phyloP scores from a whole-genome alignment of 768 basidiomycete species.

The Suillus americanus region DNA sequence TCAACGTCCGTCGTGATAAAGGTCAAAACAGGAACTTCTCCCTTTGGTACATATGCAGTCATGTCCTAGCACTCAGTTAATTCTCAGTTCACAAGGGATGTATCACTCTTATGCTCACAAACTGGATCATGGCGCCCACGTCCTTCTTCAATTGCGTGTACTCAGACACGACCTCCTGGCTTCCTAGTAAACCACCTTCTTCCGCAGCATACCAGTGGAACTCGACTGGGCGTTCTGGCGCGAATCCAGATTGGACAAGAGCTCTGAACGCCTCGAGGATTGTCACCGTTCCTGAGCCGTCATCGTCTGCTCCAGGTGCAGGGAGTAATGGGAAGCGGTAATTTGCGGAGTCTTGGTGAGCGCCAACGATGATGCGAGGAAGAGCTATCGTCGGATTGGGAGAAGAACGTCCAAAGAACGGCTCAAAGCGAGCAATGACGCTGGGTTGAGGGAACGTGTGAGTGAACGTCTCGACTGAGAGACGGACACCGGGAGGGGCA shows the following conservation, averaged over 20 bases:
- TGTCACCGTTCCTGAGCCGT: slow-evolving; percentile 69
- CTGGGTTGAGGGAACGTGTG: slow-evolving; percentile 20
- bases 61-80: slow-evolving; percentile 36
- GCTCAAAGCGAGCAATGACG: slow-evolving; percentile 28
- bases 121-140: slow-evolving; percentile 51
- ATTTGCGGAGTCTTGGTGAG: slow-evolving; percentile 46
- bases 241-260: slow-evolving; percentile 67
- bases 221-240: slow-evolving; percentile 63
- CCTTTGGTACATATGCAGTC: slow-evolving; percentile 34
- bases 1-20: slow-evolving; percentile 40
- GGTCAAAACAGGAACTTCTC: slow-evolving; percentile 13
- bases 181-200: slow-evolving; percentile 32
- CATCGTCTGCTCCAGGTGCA: slow-evolving; percentile 52
- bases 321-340: slow-evolving; percentile 38
- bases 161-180: slow-evolving; percentile 50
- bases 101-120: slow-evolving; percentile 35
- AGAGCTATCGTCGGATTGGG: slow-evolving; percentile 12
- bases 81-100: slow-evolving; percentile 22
- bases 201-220: slow-evolving; percentile 88
- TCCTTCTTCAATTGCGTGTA: slow-evolving; percentile 45
- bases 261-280: slow-evolving; percentile 77
- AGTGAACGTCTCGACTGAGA: slow-evolving; percentile 24
- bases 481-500: slow-evolving; percentile 13
- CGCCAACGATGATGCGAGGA: slow-evolving; percentile 38
- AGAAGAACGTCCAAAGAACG: slow-evolving; percentile 6